These are phyloP conservation scores for Dictyostelium intermedium DNA, from an alignment of 78 protist genomes.

Conservation along the genomic window DNA sequence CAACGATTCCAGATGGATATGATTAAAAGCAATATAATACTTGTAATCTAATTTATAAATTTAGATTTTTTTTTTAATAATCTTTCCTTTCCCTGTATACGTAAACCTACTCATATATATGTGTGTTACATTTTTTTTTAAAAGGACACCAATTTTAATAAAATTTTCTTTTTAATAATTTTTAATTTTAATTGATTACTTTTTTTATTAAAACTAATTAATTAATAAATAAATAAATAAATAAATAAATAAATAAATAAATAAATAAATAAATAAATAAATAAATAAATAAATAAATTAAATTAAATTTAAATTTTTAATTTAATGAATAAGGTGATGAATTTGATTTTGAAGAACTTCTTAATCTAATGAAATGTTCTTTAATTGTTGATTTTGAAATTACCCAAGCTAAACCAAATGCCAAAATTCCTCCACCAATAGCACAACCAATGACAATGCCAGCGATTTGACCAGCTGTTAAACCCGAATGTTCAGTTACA, in stretches of 20 bases:
- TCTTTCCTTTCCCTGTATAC: no score
- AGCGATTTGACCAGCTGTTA: constrained; percentile 1
- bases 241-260: not conserved
- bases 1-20: no score
- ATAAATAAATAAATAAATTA: not conserved
- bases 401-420: constrained; percentile 35
- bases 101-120: no score
- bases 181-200: no score
- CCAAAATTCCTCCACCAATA: not conserved
- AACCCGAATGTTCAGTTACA: not conserved
- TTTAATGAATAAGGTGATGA: not conserved
- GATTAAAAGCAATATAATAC: no score
- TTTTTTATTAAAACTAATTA: not conserved
- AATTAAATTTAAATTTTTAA: not conserved
- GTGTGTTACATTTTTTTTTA: no score
- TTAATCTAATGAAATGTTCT: not conserved
- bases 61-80: no score
- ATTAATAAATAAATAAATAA: no score
- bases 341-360: not conserved
- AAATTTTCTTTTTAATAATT: no score
- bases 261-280: not conserved
- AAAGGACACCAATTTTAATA: no score
- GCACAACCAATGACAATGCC: constrained; percentile 16
- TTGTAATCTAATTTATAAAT: no score
- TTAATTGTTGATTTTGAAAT: not conserved